Conservation (phyloP, 2,329 filamentous ascomycete species). For the Calonectria naviculata region DNA sequence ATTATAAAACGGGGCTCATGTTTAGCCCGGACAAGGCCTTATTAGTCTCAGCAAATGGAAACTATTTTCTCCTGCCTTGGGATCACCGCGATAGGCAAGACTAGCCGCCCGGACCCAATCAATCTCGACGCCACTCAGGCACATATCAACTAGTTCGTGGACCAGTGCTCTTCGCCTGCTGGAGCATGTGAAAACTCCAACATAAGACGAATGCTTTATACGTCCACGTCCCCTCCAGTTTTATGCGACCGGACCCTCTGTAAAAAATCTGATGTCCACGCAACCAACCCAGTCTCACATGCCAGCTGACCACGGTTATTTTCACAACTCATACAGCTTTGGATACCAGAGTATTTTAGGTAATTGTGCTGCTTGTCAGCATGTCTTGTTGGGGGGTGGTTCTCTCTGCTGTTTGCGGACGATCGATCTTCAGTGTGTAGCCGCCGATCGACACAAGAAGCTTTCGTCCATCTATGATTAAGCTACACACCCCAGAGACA, state of each 20-base stretch:
- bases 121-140: not conserved
- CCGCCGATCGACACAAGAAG: not conserved
- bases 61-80: not conserved
- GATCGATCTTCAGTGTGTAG: not conserved
- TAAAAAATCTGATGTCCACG: not conserved
- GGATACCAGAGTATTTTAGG: not conserved
- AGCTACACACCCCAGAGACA: not conserved
- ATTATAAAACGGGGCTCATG: not conserved
- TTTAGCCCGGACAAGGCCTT: not conserved
- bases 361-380: not conserved
- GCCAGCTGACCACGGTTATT: not conserved
- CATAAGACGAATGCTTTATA: not conserved
- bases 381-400: not conserved
- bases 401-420: not conserved
- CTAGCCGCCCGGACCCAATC: conserved; percentile 6
- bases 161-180: not conserved
- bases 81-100: conserved; percentile 12
- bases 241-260: not conserved
- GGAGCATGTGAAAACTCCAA: not conserved
- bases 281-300: not conserved
- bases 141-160: conserved; percentile 1
- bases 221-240: conserved; percentile 1
- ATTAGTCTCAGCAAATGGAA: not conserved
- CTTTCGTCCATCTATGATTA: not conserved
- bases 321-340: not conserved